Evolutionary conservation across 352 stramenopile genomes (phyloP), one percentile per base, ranked within the genome.

Genomic region (Pythium sp.): DNA sequence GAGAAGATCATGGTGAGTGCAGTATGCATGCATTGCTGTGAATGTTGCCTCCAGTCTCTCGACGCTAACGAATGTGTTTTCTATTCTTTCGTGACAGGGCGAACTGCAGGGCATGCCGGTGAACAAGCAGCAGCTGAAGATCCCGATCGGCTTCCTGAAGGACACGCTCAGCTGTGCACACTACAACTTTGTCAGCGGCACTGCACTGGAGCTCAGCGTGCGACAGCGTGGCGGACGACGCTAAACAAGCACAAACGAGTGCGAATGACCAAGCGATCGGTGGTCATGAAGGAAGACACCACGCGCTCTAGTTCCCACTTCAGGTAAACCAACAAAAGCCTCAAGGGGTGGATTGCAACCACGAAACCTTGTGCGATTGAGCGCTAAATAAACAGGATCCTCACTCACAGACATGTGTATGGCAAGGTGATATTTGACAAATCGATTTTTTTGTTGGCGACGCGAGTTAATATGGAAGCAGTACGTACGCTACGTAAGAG

Each of bases 51-150:
- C 2, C 14, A 12, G 20, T 24, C 22, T 36, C n/a, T 65, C 9
- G 14, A 32, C 15, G 8, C 34, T 57, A 15, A 22, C 24, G 4
- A 6, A 32, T n/a, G 46, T 53, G 22, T n/a, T 36, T 43, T n/a
- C 11, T 56, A 46, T 69, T 12, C 49, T 36, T 62, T 18, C 32
- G 1, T 36, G 38, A 61, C 66, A 92, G 84, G 65, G 68, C 4
- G 76, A 97, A 55, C 74, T 98, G 47, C 86, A 90, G 43, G 85
- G 80, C 8, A 99, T 99, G 93, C 94, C 94, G 5, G 72, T 93
- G 36, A 98, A 98, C 80, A 99, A 99, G 73, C 93, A 98, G 77
- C 95, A 99, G 77, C 73, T 99, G 22, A 98, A 98, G 74, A 87
- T 86, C 24, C 70, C 88, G 6, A 80, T 85, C 65, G 94, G 91